Evolutionary conservation across 768 basidiomycete species (phyloP).

Genomic region (Thelephora ganbajun): DNA sequence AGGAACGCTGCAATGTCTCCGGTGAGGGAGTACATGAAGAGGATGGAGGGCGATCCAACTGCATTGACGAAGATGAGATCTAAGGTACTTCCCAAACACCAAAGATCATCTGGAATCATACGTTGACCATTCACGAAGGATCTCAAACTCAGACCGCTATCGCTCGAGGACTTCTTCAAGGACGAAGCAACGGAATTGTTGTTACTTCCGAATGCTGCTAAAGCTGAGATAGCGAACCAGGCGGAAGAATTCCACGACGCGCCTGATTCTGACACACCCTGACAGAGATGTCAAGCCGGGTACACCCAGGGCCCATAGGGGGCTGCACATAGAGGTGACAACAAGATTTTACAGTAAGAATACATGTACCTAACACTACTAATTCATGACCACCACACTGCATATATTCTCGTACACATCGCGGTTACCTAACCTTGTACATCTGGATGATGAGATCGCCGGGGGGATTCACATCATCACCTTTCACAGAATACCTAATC

Average conservation of each 20-base stretch:
- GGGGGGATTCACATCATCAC: slow-evolving; percentile 19
- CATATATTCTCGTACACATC: no score
- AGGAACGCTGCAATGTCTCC: slow-evolving; percentile 90
- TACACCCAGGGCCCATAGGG: no score
- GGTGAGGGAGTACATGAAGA: slow-evolving; percentile 69
- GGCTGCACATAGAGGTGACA: no score
- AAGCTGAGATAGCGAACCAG: neutral
- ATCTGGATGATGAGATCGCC: slow-evolving; percentile 53
- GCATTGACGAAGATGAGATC: slow-evolving; percentile 28
- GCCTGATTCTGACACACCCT: no score
- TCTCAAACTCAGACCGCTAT: slow-evolving; percentile 63
- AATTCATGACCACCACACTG: no score
- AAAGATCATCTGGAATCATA: neutral
- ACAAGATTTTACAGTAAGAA: no score
- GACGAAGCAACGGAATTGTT: slow-evolving; percentile 18
- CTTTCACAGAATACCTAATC: slow-evolving; percentile 57
- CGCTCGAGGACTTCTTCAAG: slow-evolving; percentile 53
- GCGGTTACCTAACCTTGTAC: slow-evolving; percentile 54
- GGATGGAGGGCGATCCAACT: slow-evolving; percentile 32
- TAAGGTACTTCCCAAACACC: slow-evolving; percentile 28
- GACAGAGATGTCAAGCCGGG: no score
- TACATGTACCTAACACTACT: no score
- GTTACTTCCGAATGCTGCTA: slow-evolving; percentile 2
- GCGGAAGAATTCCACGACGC: neutral
- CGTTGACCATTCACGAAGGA: slow-evolving; percentile 46